A percentile compares a stretch with the other conserved stretches of the same genome.
Evolutionary conservation across 1,139 yeast genomes (phyloP).

Genomic region (Komagataea norvegica): DNA sequence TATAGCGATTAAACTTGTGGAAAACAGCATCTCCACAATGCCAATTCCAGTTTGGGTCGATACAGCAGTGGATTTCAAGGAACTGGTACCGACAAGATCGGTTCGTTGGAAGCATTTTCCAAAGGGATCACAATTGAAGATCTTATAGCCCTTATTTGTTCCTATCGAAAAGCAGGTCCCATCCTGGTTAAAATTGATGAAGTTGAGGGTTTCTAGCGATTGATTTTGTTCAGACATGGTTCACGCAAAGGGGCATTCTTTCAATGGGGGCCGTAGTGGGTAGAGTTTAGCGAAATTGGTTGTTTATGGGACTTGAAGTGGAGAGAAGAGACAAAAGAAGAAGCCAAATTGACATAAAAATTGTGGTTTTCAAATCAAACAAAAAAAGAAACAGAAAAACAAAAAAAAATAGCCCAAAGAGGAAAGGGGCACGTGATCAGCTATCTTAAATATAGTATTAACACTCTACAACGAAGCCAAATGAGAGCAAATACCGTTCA

Average conservation of each 20-base stretch:
- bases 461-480: too few species aligned
- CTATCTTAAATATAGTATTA: too few species aligned
- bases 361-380: neutral
- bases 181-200: conserved; percentile 82
- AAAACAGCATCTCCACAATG: conserved; percentile 85
- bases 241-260: too few species aligned
- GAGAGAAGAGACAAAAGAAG: too few species aligned
- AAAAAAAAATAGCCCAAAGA: too few species aligned
- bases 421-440: too few species aligned
- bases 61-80: neutral
- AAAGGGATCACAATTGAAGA: conserved; percentile 87
- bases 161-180: conserved; percentile 85
- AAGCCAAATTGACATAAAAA: neutral
- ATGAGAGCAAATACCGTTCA: too few species aligned
- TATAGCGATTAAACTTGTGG: conserved; percentile 80
- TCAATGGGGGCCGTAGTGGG: too few species aligned
- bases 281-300: too few species aligned
- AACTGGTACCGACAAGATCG: conserved; percentile 39
- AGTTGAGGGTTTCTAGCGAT: conserved; percentile 19
- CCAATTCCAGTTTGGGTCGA: conserved; percentile 41
- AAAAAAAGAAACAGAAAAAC: neutral
- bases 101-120: conserved; percentile 67
- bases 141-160: conserved; percentile 68
- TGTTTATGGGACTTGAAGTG: too few species aligned
- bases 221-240: conserved; percentile 6